Evolutionary conservation across 495 filamentous ascomycete genomes (phyloP).

Genomic region (Cryomyces antarcticus): DNA sequence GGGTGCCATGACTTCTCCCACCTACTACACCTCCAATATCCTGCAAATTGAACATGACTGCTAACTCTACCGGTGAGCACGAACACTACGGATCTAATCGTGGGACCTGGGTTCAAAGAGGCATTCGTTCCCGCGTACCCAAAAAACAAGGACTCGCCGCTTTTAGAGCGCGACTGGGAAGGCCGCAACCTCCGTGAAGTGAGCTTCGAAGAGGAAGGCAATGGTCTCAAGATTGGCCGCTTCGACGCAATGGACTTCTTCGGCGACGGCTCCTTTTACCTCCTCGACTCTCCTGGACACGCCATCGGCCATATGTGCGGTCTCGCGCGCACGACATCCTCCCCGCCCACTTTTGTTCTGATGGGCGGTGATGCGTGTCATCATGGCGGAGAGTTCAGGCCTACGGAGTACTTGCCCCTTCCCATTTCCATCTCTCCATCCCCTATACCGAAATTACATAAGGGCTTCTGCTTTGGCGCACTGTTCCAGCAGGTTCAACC

Average conservation of each 20-base stretch:
- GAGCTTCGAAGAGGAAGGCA: slow-evolving; percentile 10
- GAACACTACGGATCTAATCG: slow-evolving; percentile 31
- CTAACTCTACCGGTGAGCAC: no score
- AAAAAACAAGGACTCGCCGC: slow-evolving; percentile 15
- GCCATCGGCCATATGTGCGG: slow-evolving; percentile 34
- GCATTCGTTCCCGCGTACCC: slow-evolving; percentile 30
- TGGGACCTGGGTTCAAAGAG: slow-evolving; percentile 35
- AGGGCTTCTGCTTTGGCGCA: slow-evolving; percentile 17
- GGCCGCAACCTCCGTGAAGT: slow-evolving; percentile 14
- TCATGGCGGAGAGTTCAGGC: slow-evolving; percentile 31
- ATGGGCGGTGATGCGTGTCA: slow-evolving; percentile 36
- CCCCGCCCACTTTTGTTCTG: slow-evolving; percentile 29
- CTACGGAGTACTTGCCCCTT: slow-evolving; percentile 27
- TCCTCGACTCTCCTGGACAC: slow-evolving; percentile 36
- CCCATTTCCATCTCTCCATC: slow-evolving; percentile 23
- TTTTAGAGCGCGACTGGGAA: slow-evolving; percentile 9
- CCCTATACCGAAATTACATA: slow-evolving; percentile 2
- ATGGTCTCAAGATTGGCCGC: slow-evolving; percentile 11
- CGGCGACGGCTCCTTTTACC: slow-evolving; percentile 36
- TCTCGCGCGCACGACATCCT: slow-evolving; percentile 28
- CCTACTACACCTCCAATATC: slow-evolving; percentile 27
- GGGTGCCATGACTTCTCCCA: slow-evolving; percentile 38
- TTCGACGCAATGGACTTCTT: slow-evolving; percentile 24
- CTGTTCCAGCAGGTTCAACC: slow-evolving; percentile 21
- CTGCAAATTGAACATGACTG: no score